phyloP scores from a whole-genome alignment of 176 grass and related monocot genomes.

The Cymbopogon citratus region DNA sequence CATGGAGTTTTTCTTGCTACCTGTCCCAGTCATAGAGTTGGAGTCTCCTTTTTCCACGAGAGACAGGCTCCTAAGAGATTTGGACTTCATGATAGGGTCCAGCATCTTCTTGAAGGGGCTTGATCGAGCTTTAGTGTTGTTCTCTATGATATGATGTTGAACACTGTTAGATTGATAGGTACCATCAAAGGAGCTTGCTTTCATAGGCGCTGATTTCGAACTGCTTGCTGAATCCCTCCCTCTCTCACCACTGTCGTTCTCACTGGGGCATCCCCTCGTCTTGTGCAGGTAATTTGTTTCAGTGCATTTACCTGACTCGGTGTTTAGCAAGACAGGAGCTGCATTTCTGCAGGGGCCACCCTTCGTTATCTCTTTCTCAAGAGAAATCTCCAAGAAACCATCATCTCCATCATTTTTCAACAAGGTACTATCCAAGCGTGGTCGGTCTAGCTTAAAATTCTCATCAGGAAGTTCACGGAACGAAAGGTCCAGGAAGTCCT shows the following conservation, averaged over 20 bases:
- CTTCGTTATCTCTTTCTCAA: slow-evolving; percentile 19
- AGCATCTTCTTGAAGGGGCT: slow-evolving; percentile 85
- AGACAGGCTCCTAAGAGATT: slow-evolving; percentile 49
- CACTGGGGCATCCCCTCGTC: neutral
- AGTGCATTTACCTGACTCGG: neutral
- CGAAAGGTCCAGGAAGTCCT: slow-evolving; percentile 60
- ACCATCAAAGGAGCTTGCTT: slow-evolving; percentile 21
- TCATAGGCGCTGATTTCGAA: slow-evolving; percentile 43
- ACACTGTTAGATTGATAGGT: slow-evolving; percentile 1
- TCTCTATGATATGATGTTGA: neutral
- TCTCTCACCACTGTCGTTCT: neutral
- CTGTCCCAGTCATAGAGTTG: neutral
- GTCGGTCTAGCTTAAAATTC: slow-evolving; percentile 33
- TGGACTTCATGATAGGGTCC: slow-evolving; percentile 92
- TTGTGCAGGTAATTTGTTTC: slow-evolving; percentile 15
- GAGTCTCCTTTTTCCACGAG: slow-evolving; percentile 23
- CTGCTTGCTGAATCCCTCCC: slow-evolving; percentile 29
- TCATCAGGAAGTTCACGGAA: slow-evolving; percentile 54
- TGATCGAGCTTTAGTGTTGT: slow-evolving; percentile 39
- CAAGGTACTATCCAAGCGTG: slow-evolving; percentile 46
- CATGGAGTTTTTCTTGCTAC: slow-evolving; percentile 24
- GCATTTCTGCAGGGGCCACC: slow-evolving; percentile 24
- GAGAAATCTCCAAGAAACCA: slow-evolving; percentile 65
- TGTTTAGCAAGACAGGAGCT: slow-evolving; percentile 22
- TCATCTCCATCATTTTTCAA: slow-evolving; percentile 17